These are phyloP conservation scores for Phlebiopsis flavidoalba DNA, from an alignment of 768 basidiomycete species.

Conservation along the genomic window DNA sequence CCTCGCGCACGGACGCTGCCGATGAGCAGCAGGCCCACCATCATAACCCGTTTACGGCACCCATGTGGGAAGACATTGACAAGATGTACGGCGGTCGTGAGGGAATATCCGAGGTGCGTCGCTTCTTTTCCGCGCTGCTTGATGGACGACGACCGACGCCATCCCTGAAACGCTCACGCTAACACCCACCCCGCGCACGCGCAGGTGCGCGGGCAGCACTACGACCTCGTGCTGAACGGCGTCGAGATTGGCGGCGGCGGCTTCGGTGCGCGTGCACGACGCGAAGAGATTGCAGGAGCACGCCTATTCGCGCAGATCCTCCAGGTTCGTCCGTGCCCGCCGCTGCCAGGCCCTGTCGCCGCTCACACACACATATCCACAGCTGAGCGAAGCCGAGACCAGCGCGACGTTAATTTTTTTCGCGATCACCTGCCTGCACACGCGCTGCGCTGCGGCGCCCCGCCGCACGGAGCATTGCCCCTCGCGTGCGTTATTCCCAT, in stretches of 20 bases:
- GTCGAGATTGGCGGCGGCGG: slow-evolving; percentile 91
- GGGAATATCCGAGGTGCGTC: slow-evolving; percentile 43
- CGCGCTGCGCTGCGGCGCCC: slow-evolving; percentile 85
- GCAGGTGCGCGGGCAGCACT: slow-evolving; percentile 91
- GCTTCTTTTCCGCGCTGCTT: neutral
- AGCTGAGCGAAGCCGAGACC: slow-evolving; percentile 76
- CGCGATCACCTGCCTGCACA: slow-evolving; percentile 82
- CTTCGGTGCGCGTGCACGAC: slow-evolving; percentile 92
- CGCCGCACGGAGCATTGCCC: slow-evolving; percentile 92
- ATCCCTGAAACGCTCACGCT: neutral
- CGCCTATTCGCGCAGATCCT: slow-evolving; percentile 72
- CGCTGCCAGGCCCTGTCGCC: neutral
- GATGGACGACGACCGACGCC: neutral
- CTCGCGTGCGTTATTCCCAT: slow-evolving; percentile 53
- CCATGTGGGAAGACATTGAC: slow-evolving; percentile 85
- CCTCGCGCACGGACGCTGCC: slow-evolving; percentile 81
- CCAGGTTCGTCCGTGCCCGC: slow-evolving; percentile 46
- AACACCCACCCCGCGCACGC: neutral
- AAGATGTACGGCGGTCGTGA: slow-evolving; percentile 70
- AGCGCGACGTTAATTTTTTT: slow-evolving; percentile 75
- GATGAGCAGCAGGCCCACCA: slow-evolving; percentile 93
- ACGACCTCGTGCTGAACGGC: slow-evolving; percentile 92
- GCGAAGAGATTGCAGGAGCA: slow-evolving; percentile 81
- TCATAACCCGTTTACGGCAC: slow-evolving; percentile 96
- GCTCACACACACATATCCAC: slow-evolving; percentile 6